Evolutionary conservation across 495 filamentous ascomycete species (phyloP), one percentile per base, ranked within the genome.

Genomic region (Gamarada debralockiae): DNA sequence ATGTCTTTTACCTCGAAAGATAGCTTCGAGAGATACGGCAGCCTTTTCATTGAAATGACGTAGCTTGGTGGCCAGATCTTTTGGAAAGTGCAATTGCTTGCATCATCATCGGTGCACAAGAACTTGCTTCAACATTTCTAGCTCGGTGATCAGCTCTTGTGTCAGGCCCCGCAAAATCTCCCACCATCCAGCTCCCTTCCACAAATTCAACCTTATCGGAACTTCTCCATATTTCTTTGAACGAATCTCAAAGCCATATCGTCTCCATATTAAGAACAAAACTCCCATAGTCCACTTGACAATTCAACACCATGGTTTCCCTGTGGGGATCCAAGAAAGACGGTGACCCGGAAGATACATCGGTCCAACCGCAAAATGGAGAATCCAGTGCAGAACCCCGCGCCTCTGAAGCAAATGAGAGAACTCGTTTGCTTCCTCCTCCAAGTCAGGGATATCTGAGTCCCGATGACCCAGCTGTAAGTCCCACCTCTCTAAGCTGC

Each of bases 401-500:
- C 37, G 53, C 15, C 50, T 53, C 58, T 29, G 37, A 62, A 20
- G 48, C 54, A 41, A 78, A 87, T 58, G 92, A 97, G 66, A 78
- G 85, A 42, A 59, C 29, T 72, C 96, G 50, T 73, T 95, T 29
- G 79, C 85, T 37, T 78, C 72, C 45, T 57, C 75, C 45, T 66
- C 73, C 46, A 50, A 68, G 69, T 21, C 75, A 81, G 44, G 79
- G 75, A 37, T 92, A 85, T 60, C 72, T 97, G 37, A 87, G 85
- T 55, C 92, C 92, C n/a, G 89, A 96, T 77, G 92, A 97, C 68
- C 93, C 92, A 46, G 92, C 92, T 48, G 93, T 90, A 74, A 67
- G 80, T 61, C 10, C 33, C n/a, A 18, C 10, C 36, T 56, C 9
- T 58, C 33, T 13, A n/a, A n/a, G n/a, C n/a, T n/a, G n/a, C n/a